Evolutionary conservation across 164 flowering plant genomes (phyloP), one percentile per base, ranked within the genome.

Genomic region (Vitis cinerea): DNA sequence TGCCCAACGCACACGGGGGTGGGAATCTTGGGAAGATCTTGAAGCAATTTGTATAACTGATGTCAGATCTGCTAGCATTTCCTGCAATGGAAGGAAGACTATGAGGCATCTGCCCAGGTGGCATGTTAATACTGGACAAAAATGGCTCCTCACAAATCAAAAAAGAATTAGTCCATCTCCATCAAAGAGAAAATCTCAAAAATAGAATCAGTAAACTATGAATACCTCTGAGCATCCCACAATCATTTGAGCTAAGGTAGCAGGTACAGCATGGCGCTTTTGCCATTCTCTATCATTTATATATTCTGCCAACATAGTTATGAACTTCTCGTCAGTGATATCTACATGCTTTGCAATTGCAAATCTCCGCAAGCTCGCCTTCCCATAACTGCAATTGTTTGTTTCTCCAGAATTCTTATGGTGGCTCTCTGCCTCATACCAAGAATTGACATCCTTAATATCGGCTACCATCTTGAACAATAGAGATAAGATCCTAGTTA

Each of bases 1-100:
- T 63, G 84, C 82, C 84, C 84, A 81, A 44, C 84, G 64, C 29
- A 77, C 84, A 37, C 84, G 78, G 2, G 72, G 72, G 31, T 78
- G 78, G 12, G 81, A 76, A 59, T 78, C 76, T 54, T 75, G 75
- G 31, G 72, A 78, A 50, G 81, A 75, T 48, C 50, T 75, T 62
- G 75, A 69, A 4, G 75, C 78, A 78, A 78, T 72, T 14, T 72
- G 50, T 29, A 78, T 62, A 12, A 78, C 71, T 56, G 65, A 75
- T 12, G 72, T 78, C 50, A 78, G 65, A 65, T 72, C 69, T 48
- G 72, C 68, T 63, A 53, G 19, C 81, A 78, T 78, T 48, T 68
- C 78, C 81, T 78, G 73, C 64, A 71, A 23, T 23, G 27, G 27
- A 23, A 23, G 27, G 27, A 23, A 23, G 27, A 23, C 27, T 23